These are phyloP conservation scores for Oryza australiensis DNA, from an alignment of 176 grass and related monocot genomes.

Conservation along the genomic window DNA sequence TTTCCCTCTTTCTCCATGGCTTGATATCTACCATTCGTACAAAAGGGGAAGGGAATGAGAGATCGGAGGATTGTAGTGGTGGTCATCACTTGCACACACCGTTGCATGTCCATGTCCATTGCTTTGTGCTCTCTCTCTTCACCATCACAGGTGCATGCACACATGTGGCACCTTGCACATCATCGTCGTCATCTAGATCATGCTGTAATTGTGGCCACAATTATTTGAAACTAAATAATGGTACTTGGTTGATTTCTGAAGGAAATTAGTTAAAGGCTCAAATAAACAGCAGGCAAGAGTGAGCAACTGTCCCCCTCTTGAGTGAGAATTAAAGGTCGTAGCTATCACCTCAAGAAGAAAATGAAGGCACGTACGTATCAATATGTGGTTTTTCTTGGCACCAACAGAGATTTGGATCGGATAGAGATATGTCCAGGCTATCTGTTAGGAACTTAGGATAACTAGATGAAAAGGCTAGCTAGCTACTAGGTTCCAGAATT, in stretches of 20 bases:
- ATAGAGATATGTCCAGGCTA: not conserved
- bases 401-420: not conserved
- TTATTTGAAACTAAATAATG: not conserved
- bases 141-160: not conserved
- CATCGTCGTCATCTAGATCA: not conserved
- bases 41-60: not conserved
- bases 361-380: not conserved
- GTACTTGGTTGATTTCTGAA: not conserved
- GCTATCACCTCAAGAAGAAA: not conserved
- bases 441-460: not conserved
- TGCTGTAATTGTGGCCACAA: not conserved
- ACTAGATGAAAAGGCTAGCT: not conserved
- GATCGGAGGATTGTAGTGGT: not conserved
- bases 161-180: not conserved
- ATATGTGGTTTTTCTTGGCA: slow-evolving; percentile 22
- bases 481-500: not conserved
- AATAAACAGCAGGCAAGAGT: not conserved
- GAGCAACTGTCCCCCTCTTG: not conserved
- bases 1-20: not conserved
- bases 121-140: not conserved
- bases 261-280: not conserved
- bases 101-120: slow-evolving; percentile 8
- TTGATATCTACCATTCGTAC: slow-evolving; percentile 23
- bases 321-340: not conserved
- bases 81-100: not conserved